phyloP scores from a whole-genome alignment of 148 eudicot genomes.

The Camellia japonica region DNA sequence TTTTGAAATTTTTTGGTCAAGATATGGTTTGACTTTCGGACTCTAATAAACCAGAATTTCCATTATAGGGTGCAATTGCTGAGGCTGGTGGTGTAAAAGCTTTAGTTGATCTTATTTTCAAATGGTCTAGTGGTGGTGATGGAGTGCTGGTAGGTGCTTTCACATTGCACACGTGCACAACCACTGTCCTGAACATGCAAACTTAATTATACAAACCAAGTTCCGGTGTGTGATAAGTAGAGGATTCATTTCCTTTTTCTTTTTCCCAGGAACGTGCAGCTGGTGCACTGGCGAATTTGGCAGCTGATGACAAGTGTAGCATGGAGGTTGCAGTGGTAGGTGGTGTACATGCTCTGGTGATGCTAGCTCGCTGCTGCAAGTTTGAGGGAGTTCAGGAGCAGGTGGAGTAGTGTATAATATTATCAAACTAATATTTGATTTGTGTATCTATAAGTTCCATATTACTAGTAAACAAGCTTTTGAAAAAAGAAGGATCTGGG shows the following conservation, averaged over 20 bases:
- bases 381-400: constrained; percentile 98
- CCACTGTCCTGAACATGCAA: background rate
- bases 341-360: constrained; percentile 92
- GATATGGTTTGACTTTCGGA: background rate
- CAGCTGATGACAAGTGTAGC: constrained; percentile 98
- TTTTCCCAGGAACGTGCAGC: constrained; percentile 92
- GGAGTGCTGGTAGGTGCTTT: constrained; percentile 81
- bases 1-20: background rate
- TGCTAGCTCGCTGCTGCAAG: constrained; percentile 79
- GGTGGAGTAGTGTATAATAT: constrained; percentile 34
- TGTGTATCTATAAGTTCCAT: background rate
- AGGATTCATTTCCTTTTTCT: background rate
- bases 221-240: background rate
- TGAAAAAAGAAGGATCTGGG: background rate
- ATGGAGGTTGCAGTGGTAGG: constrained; percentile 88
- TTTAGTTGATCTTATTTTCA: constrained; percentile 86
- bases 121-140: constrained; percentile 88
- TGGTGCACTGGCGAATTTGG: constrained; percentile 97
- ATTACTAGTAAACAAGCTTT: background rate
- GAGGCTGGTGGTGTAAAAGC: constrained; percentile 92
- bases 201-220: constrained; percentile 7
- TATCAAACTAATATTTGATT: background rate
- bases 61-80: constrained; percentile 82
- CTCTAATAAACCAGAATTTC: constrained; percentile 5
- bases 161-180: background rate